Base-by-base conservation (phyloP, 148 eudicot genomes). In the Silene latifolia region DNA sequence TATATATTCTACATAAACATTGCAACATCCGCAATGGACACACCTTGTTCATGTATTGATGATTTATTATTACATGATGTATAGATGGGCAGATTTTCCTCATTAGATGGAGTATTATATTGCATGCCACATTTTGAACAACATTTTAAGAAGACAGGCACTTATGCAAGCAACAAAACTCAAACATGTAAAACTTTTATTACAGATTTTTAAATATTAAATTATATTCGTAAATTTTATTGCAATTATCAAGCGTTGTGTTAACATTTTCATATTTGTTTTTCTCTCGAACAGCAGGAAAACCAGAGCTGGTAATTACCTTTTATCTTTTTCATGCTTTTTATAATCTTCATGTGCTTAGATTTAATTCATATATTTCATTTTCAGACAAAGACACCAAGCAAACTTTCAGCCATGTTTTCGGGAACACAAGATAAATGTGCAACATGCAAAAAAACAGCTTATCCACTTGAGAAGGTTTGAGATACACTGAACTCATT, bases 121-220 rank as follows among this genome's bases (percentile, higher is more conserved):
- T 93, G 98, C 84, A 88, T 87, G 84, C 93, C 97, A 65, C 98
- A 93, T 74, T 91, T 84, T 84, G 97, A 91, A 76, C 98, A 93
- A 71, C 86, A 81, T 47, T 80, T 80, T 47, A 93, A 81, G 80
- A 93, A 89, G 72, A 75, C 71, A 3, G 90, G 91, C 54, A 84
- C 63, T 67, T 80, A 80, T 35, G 60, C 78, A 61, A 59, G 75
- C 5, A 80, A 85, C 78, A 80, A 75, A 47, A 48, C 58, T 56
- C 85, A 73, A 82, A 23, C 88, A 73, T 18, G 94, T 89, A 80
- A 86, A 35, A 5, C 56, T 7, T 23, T 44, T 17, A 35, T 35
- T 4, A 4, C 3, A 35, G 6, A 3, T 3, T 35, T 35, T 4
- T 35, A 4, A 3, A 35, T 35, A 2, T 3, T 35, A 35, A 35